Base-by-base conservation (phyloP, 169 alveolate species). In the Theileria parva region DNA sequence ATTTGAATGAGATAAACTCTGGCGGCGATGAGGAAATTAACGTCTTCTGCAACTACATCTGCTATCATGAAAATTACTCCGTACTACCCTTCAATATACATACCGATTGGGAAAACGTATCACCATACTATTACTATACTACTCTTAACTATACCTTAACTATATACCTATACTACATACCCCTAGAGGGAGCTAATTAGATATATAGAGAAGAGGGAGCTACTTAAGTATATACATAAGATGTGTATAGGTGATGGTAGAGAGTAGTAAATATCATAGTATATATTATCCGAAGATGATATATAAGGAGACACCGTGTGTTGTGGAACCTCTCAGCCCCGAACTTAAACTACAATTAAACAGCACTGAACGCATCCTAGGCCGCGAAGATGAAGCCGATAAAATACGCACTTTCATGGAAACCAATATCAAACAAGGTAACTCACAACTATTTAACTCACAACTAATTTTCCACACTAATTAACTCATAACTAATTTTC, bases 311-410 rank as follows among this genome's bases (percentile, higher is more conserved):
- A 66, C 8, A 2, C 37, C 37, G 1, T 21, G 51, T 17, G 32
- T 37, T 27, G 77, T 37, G 15, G 77, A 68, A 17, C 50, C 23
- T n/a, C 3, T 55, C 8, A 19, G 30, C 3, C 34, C 80, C 50
- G 67, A 73, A 7, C 6, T 30, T 1, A 73, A 21, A 32, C 57
- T 51, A n/a, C 48, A 55, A n/a, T 60, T 73, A 15, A 73, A 55
- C 19, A 59, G 37, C 12, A 34, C 5, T n/a, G 15, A 23, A 4
- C 12, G 27, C 9, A 61, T 77, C 28, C 74, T 87, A 15, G 75
- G 88, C 21, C 79, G 94, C 64, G 94, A 91, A 48, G 83, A 79
- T n/a, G 94, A 91, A 74, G 90, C 90, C 32, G 81, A 79, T 37
- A 80, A 74, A 51, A 88, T 91, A 15, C 74, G 81, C 30, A 88